phyloP scores from a whole-genome alignment of 2,329 filamentous ascomycete species.

The Colletotrichum trifolii region DNA sequence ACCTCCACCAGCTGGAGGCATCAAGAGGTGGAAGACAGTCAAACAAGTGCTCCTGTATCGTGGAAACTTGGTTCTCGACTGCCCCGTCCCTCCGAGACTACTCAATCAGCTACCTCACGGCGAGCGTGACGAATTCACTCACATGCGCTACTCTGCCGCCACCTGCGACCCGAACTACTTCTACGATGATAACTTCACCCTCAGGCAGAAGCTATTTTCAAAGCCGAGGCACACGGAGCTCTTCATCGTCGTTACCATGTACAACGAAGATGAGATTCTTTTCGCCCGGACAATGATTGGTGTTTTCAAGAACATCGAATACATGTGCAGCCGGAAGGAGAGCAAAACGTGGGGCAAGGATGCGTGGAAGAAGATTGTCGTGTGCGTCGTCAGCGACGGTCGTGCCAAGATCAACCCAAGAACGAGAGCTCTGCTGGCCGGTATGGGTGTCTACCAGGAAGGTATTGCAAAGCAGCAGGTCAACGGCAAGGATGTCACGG shows the following conservation, averaged over 20 bases:
- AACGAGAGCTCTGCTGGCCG: conserved; percentile 89
- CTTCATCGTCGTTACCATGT: conserved; percentile 98
- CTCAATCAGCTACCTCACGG: conserved; percentile 90
- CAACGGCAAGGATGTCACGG: conserved; percentile 94
- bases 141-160: conserved; percentile 93
- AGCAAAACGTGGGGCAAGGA: conserved; percentile 99
- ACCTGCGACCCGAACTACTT: conserved; percentile 94
- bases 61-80: conserved; percentile 96
- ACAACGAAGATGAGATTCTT: conserved; percentile 97
- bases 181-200: conserved; percentile 87
- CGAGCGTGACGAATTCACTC: conserved; percentile 90
- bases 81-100: conserved; percentile 89
- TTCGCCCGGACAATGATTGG: conserved; percentile 96
- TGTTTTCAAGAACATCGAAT: conserved; percentile 98
- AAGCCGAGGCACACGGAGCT: conserved; percentile 93
- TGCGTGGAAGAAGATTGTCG: conserved; percentile 99
- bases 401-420: conserved; percentile 96
- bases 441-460: conserved; percentile 96
- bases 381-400: conserved; percentile 96
- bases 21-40: conserved; percentile 96
- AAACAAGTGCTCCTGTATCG: conserved; percentile 98
- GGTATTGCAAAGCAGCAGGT: conserved; percentile 99
- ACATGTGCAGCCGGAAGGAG: conserved; percentile 92
- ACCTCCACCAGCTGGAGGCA: conserved; percentile 62
- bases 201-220: conserved; percentile 91